phyloP scores from a whole-genome alignment of 2,329 filamentous ascomycete genomes.

The Podosphaera fusca region DNA sequence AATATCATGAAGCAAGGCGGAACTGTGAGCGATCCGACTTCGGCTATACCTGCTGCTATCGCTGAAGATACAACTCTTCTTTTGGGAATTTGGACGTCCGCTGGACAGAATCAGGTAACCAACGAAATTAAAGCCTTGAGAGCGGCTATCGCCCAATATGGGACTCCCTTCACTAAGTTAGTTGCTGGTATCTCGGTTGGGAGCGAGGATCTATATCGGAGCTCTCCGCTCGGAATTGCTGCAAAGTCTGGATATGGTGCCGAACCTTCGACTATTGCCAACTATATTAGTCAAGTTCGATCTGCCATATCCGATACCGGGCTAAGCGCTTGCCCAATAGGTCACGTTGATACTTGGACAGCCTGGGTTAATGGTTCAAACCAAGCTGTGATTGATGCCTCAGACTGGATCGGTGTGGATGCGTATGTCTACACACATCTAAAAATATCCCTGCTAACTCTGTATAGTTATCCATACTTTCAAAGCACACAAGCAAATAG shows the following conservation, averaged over 20 bases:
- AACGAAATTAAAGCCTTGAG: slow-evolving; percentile 56
- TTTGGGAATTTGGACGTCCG: slow-evolving; percentile 66
- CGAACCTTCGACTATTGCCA: slow-evolving; percentile 34
- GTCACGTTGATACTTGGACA: slow-evolving; percentile 82
- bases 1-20: slow-evolving; percentile 31
- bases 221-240: slow-evolving; percentile 43
- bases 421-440: slow-evolving; percentile 17
- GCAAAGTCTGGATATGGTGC: slow-evolving; percentile 40
- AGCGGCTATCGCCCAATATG: slow-evolving; percentile 45
- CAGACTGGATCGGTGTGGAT: slow-evolving; percentile 67
- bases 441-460: not conserved
- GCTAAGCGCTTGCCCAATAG: slow-evolving; percentile 35
- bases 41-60: slow-evolving; percentile 64
- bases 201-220: slow-evolving; percentile 68
- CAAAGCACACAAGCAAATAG: slow-evolving; percentile 43
- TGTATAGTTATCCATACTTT: slow-evolving; percentile 46
- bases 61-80: slow-evolving; percentile 55
- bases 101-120: slow-evolving; percentile 34
- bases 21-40: slow-evolving; percentile 36
- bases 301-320: slow-evolving; percentile 37
- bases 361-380: slow-evolving; percentile 54
- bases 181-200: slow-evolving; percentile 71
- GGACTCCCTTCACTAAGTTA: slow-evolving; percentile 35
- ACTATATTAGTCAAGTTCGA: slow-evolving; percentile 49
- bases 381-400: slow-evolving; percentile 39